Percentiles rank a stretch among this genome's conserved stretches.
These are phyloP conservation scores for Podospora pseudocomata DNA, from an alignment of 495 filamentous ascomycete genomes.

Conservation along the genomic window DNA sequence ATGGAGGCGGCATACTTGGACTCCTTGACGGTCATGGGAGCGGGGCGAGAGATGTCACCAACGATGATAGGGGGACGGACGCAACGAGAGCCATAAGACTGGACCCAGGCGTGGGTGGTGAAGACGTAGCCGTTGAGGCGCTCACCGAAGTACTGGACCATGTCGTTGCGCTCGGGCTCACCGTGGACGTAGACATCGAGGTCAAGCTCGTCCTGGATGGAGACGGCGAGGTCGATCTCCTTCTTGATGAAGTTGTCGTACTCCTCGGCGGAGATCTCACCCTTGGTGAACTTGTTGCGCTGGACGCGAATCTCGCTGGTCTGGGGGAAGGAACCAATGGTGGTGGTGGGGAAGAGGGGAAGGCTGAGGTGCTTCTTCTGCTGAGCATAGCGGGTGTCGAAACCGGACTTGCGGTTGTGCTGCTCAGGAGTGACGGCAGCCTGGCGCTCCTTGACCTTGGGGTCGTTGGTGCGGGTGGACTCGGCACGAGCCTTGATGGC, in stretches of 20 bases:
- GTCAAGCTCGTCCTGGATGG: conserved; percentile 95
- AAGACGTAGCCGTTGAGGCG: conserved; percentile 94
- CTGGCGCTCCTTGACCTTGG: conserved; percentile 92
- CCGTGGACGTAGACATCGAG: conserved; percentile 94
- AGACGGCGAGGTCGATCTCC: conserved; percentile 89
- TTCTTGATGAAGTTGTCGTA: conserved; percentile 98
- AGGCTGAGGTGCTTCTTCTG: conserved; percentile 87
- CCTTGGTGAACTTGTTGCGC: conserved; percentile 97
- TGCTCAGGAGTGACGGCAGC: conserved; percentile 71
- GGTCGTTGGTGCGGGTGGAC: conserved; percentile 93
- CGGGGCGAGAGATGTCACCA: conserved; percentile 93
- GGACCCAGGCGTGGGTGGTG: conserved; percentile 98
- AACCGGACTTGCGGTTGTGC: conserved; percentile 89
- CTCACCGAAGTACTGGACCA: conserved; percentile 99
- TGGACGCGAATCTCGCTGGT: conserved; percentile 95
- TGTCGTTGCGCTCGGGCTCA: conserved; percentile 99
- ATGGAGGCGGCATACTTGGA: conserved; percentile 95
- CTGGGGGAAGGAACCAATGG: conserved; percentile 98
- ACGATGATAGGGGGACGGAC: conserved; percentile 97
- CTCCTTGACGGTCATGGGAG: conserved; percentile 99
- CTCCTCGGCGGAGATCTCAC: conserved; percentile 83
- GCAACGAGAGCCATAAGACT: conserved; percentile 96
- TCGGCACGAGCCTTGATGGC: conserved; percentile 82
- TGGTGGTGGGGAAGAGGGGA: conserved; percentile 96
- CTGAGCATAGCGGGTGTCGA: conserved; percentile 74